Evolutionary conservation across 352 stramenopile species (phyloP), one percentile per base, ranked within the genome.

Genomic region (Globisporangium emineosum): DNA sequence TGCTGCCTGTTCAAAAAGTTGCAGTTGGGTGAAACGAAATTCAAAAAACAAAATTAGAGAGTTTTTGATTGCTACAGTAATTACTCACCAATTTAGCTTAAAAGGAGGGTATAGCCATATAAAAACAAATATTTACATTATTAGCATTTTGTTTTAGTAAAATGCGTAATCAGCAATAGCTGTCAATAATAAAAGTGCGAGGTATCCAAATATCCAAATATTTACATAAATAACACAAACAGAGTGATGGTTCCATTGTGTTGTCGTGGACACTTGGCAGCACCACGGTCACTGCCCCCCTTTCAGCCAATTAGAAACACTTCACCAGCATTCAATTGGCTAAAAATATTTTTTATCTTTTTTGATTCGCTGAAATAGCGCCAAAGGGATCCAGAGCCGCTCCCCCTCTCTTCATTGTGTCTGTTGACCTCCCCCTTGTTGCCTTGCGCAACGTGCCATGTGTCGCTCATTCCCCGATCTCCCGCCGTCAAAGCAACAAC

Each of bases 401-500:
- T n/a, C n/a, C n/a, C n/a, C n/a, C n/a, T n/a, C n/a, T n/a, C n/a
- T n/a, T n/a, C n/a, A n/a, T n/a, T n/a, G n/a, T n/a, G n/a, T n/a
- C n/a, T n/a, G n/a, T n/a, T n/a, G n/a, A n/a, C n/a, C n/a, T n/a
- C n/a, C n/a, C n/a, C n/a, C 37, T 62, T 30, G 42, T 21, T 21
- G 25, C 25, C 42, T 52, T 53, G 37, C 27, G 13, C 9, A 27
- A 43, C 12, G 45, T 45, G 43, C 32, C 59, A 65, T 49, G 62
- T 67, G 62, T 60, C 59, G 59, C 59, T 68, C 65, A 70, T 55
- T 70, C 53, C 30, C 25, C 42, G 60, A 70, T 66, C 60, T 67
- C 62, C 60, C 43, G 62, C 55, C 55, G 15, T 47, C 60, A 33
- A 25, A 52, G 58, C 58, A 64, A 33, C 32, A 63, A 13, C 56